Evolutionary conservation across 2,329 filamentous ascomycete species (phyloP).

Genomic region (Aspergillus flavus): DNA sequence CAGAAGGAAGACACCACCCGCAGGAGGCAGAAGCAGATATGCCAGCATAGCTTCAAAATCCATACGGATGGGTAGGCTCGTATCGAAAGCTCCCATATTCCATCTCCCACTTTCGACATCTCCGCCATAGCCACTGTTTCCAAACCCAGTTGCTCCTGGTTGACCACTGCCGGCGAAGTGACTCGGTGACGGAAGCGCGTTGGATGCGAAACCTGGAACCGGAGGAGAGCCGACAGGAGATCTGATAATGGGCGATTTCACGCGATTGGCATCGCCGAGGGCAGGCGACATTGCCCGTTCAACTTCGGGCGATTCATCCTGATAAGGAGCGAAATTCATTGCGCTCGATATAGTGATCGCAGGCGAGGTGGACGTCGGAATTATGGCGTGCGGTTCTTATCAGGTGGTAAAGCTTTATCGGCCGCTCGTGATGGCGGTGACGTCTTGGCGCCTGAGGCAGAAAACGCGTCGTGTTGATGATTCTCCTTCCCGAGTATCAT

Average conservation of each 20-base stretch:
- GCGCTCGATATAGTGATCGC: slow-evolving; percentile 23
- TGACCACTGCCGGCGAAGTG: slow-evolving; percentile 39
- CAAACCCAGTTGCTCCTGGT: slow-evolving; percentile 33
- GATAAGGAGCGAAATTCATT: slow-evolving; percentile 97
- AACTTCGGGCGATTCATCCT: slow-evolving; percentile 85
- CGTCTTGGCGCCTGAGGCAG: slow-evolving; percentile 25
- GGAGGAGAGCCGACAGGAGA: slow-evolving; percentile 56
- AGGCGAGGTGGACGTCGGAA: slow-evolving; percentile 5
- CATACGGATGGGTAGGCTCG: slow-evolving; percentile 80
- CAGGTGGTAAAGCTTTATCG: slow-evolving; percentile 18
- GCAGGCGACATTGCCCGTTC: slow-evolving; percentile 78
- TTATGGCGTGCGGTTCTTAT: slow-evolving; percentile 17
- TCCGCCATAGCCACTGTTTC: slow-evolving; percentile 42
- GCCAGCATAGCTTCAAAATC: slow-evolving; percentile 90
- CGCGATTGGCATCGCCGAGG: slow-evolving; percentile 45
- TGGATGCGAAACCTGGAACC: slow-evolving; percentile 47
- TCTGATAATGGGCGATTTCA: slow-evolving; percentile 57
- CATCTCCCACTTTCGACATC: slow-evolving; percentile 58
- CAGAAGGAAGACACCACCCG: slow-evolving; percentile 81
- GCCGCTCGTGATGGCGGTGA: slow-evolving; percentile 13
- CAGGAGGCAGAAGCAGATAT: slow-evolving; percentile 81
- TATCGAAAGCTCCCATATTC: slow-evolving; percentile 80
- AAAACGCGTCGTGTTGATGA: slow-evolving; percentile 2
- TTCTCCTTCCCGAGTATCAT: slow-evolving; percentile 3
- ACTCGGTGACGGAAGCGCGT: slow-evolving; percentile 43